Evolutionary conservation across 2,329 filamentous ascomycete species (phyloP).

Genomic region (Pyricularia grisea): DNA sequence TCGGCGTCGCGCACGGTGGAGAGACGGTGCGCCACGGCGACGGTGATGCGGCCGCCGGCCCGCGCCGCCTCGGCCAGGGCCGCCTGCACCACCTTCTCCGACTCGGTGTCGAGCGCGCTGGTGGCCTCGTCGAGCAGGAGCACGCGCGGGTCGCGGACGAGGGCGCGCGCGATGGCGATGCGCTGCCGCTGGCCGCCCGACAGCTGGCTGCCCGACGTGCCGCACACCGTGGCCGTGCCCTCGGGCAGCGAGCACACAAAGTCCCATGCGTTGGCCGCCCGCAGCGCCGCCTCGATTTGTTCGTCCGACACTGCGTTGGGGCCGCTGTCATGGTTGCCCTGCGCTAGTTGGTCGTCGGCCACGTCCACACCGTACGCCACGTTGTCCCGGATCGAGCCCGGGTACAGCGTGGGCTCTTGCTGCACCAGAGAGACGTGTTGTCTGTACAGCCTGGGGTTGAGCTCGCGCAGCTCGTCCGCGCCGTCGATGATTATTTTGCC

Average conservation of each 20-base stretch:
- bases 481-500: conserved; percentile 33
- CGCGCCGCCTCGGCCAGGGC: conserved; percentile 31
- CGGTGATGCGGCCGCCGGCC: conserved; percentile 16
- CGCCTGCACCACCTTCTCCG: conserved; percentile 39
- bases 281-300: conserved; percentile 31
- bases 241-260: conserved; percentile 37
- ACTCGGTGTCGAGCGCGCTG: conserved; percentile 35
- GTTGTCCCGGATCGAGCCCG: conserved; percentile 35
- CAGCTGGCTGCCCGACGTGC: conserved; percentile 46
- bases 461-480: conserved; percentile 11
- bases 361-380: conserved; percentile 26
- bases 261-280: conserved; percentile 37
- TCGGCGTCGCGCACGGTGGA: conserved; percentile 49
- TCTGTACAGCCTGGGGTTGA: conserved; percentile 41
- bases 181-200: conserved; percentile 52
- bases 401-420: conserved; percentile 46
- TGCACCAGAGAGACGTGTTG: conserved; percentile 44
- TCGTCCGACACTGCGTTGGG: conserved; percentile 18
- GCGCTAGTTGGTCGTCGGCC: conserved; percentile 9
- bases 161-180: conserved; percentile 49
- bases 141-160: conserved; percentile 45
- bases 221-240: conserved; percentile 44
- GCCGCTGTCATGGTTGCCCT: not conserved
- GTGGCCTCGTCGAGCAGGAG: conserved; percentile 55
- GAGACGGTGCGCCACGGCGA: conserved; percentile 35